phyloP scores from a whole-genome alignment of 2,329 filamentous ascomycete genomes.

The Sporothrix brunneoviolacea region DNA sequence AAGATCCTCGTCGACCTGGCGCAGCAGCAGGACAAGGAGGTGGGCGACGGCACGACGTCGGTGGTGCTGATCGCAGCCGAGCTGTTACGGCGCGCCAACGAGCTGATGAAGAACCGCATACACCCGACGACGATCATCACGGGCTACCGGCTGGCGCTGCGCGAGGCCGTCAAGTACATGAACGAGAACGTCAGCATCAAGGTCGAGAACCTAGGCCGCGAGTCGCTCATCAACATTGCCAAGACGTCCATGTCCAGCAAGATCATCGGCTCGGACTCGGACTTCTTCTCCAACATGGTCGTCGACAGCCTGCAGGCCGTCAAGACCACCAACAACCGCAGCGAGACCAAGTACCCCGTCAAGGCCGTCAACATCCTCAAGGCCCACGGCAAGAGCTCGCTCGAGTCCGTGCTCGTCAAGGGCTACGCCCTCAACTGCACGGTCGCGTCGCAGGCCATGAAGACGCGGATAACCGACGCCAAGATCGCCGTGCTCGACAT shows the following conservation, averaged over 20 bases:
- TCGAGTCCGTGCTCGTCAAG: slow-evolving; percentile 84
- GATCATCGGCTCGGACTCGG: slow-evolving; percentile 90
- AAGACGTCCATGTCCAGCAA: slow-evolving; percentile 99
- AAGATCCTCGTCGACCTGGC: slow-evolving; percentile 97
- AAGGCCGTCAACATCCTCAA: slow-evolving; percentile 99
- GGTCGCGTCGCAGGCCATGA: slow-evolving; percentile 97
- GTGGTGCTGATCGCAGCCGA: slow-evolving; percentile 96
- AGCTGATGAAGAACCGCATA: slow-evolving; percentile 99
- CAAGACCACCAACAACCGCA: slow-evolving; percentile 84
- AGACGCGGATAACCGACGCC: slow-evolving; percentile 81
- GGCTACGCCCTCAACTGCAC: slow-evolving; percentile 98
- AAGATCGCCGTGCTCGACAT: slow-evolving; percentile 97
- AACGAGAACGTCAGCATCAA: slow-evolving; percentile 96
- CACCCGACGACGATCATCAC: slow-evolving; percentile 99
- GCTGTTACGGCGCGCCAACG: slow-evolving; percentile 86
- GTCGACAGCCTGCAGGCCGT: slow-evolving; percentile 95
- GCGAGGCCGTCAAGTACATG: slow-evolving; percentile 98
- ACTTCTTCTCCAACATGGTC: slow-evolving; percentile 96
- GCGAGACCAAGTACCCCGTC: slow-evolving; percentile 92
- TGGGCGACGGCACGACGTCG: slow-evolving; percentile 95
- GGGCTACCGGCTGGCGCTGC: slow-evolving; percentile 87
- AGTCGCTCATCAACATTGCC: slow-evolving; percentile 88
- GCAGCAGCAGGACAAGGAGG: slow-evolving; percentile 98
- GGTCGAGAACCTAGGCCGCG: slow-evolving; percentile 83
- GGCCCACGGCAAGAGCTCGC: slow-evolving; percentile 87